phyloP scores from a whole-genome alignment of 2,329 filamentous ascomycete species.

The Teratosphaeria zuluensis region DNA sequence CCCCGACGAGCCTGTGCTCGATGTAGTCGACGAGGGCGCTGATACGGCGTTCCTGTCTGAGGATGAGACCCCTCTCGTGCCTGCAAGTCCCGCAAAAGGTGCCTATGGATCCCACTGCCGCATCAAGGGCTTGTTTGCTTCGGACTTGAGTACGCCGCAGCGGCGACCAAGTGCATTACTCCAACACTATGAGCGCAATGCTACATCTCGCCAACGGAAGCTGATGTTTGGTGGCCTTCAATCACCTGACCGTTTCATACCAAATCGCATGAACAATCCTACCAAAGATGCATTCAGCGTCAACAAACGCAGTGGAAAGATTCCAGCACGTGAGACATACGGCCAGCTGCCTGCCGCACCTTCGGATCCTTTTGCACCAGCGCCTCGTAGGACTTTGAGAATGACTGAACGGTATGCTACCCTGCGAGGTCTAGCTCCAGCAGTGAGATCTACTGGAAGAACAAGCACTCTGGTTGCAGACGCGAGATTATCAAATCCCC shows the following conservation, averaged over 20 bases:
- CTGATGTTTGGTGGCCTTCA: slow-evolving; percentile 13
- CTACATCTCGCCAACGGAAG: slow-evolving; percentile 12
- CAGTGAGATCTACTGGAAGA: slow-evolving; percentile 1
- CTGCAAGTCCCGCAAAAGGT: slow-evolving; percentile 6
- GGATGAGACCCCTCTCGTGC: slow-evolving; percentile 3
- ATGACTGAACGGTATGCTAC: slow-evolving; percentile 17
- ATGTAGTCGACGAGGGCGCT: neutral
- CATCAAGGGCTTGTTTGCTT: neutral
- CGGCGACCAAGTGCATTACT: slow-evolving; percentile 13
- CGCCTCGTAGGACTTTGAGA: slow-evolving; percentile 6
- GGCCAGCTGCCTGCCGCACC: neutral
- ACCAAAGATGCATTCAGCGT: slow-evolving; percentile 15
- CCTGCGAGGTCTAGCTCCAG: slow-evolving; percentile 4
- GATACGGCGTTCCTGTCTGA: neutral
- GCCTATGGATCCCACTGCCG: neutral
- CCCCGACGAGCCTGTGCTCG: neutral
- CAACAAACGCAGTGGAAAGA: neutral
- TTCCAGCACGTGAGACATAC: neutral
- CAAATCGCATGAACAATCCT: slow-evolving; percentile 23
- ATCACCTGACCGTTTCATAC: slow-evolving; percentile 51
- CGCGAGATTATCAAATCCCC: slow-evolving; percentile 1
- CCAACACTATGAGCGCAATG: slow-evolving; percentile 10
- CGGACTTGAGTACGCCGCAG: slow-evolving; percentile 1
- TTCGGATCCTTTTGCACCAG: slow-evolving; percentile 20
- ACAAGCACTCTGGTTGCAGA: neutral